A percentile compares a stretch with the other conserved stretches of the same genome.
Conservation (phyloP, 179 eudicot genomes). For the Dionaea muscipula region DNA sequence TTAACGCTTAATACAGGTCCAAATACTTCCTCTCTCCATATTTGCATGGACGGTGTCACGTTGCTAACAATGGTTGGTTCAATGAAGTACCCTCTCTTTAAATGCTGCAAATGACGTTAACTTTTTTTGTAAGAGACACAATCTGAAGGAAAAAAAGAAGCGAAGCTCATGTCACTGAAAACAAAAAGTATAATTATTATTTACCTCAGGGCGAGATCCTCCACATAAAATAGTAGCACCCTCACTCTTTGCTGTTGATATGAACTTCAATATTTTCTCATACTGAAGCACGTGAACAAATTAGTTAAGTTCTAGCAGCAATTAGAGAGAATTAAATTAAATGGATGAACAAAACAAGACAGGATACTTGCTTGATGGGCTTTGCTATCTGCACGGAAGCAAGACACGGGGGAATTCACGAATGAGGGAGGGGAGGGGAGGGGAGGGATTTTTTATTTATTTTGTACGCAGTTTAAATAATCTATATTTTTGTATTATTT, state of each 20-base stretch:
- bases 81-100: conserved; percentile 69
- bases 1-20: conserved; percentile 94
- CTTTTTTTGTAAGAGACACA: background rate
- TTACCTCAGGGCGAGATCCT: conserved; percentile 85
- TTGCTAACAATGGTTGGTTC: conserved; percentile 74
- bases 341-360: too few species aligned
- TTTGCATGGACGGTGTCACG: conserved; percentile 86
- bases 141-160: background rate
- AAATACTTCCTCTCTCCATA: conserved; percentile 96
- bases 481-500: too few species aligned
- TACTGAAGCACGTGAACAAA: conserved; percentile 35
- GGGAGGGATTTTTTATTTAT: too few species aligned
- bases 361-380: too few species aligned
- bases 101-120: conserved; percentile 38
- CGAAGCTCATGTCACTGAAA: background rate
- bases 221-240: conserved; percentile 89
- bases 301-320: too few species aligned
- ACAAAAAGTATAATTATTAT: background rate
- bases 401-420: too few species aligned
- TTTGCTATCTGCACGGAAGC: too few species aligned
- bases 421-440: too few species aligned
- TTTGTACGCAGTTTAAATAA: too few species aligned
- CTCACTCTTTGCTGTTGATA: conserved; percentile 82
- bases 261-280: conserved; percentile 69
- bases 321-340: too few species aligned